These are phyloP conservation scores for Pseudocercospora fuligena DNA, from an alignment of 2,329 filamentous ascomycete genomes.

Conservation along the genomic window DNA sequence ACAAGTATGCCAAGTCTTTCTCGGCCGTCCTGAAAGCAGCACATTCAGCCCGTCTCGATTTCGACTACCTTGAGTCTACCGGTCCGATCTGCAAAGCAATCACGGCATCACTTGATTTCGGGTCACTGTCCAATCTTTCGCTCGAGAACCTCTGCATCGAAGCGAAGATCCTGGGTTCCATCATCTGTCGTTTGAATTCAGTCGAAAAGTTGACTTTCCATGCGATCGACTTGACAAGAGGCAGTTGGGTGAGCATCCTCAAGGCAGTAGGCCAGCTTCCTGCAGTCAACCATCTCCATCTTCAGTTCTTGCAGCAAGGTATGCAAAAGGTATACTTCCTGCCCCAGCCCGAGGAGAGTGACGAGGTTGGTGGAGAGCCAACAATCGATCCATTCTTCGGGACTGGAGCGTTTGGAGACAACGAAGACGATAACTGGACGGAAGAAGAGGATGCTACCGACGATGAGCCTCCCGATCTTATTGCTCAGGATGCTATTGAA, in stretches of 20 bases:
- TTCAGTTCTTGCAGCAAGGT: slow-evolving; percentile 32
- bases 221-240: slow-evolving; percentile 27
- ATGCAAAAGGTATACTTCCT: slow-evolving; percentile 35
- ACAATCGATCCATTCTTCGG: slow-evolving; percentile 4
- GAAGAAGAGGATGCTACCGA: slow-evolving; percentile 10
- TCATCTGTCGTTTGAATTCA: slow-evolving; percentile 16
- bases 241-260: slow-evolving; percentile 35
- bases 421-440: slow-evolving; percentile 18
- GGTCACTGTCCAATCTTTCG: slow-evolving; percentile 21
- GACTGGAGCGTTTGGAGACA: not conserved
- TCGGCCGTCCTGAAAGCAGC: slow-evolving; percentile 15
- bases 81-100: slow-evolving; percentile 16
- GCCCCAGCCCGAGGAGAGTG: slow-evolving; percentile 24
- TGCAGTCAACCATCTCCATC: slow-evolving; percentile 35
- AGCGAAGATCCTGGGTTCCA: slow-evolving; percentile 18
- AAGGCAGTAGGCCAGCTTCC: slow-evolving; percentile 30
- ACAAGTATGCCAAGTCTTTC: slow-evolving; percentile 17
- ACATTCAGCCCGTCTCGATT: slow-evolving; percentile 14
- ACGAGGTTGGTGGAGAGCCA: not conserved
- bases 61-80: slow-evolving; percentile 16
- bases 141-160: slow-evolving; percentile 23
- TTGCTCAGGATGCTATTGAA: slow-evolving; percentile 7
- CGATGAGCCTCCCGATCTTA: slow-evolving; percentile 16
- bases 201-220: slow-evolving; percentile 21
- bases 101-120: slow-evolving; percentile 17